phyloP scores from a whole-genome alignment of 305 asterid species.

The Withania somnifera region DNA sequence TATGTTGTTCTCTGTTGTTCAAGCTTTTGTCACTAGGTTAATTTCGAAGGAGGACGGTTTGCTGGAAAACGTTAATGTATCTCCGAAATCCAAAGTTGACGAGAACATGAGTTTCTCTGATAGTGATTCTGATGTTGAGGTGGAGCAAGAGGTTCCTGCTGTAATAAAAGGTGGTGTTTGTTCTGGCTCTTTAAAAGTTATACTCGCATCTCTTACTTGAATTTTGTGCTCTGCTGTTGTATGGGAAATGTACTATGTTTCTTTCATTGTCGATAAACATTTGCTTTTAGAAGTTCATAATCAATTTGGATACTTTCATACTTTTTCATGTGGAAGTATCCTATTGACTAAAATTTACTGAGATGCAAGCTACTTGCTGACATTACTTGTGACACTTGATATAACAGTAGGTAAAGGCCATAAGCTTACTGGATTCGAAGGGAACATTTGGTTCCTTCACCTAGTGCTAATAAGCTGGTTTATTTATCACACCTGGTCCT shows the following conservation, averaged over 20 bases:
- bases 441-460: neutral
- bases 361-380: neutral
- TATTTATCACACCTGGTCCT: neutral
- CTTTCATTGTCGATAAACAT: neutral
- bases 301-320: neutral
- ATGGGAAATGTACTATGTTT: neutral
- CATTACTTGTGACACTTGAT: neutral
- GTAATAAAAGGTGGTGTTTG: constrained; percentile 5
- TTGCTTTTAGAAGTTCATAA: neutral
- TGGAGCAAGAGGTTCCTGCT: constrained; percentile 26
- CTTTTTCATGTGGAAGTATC: neutral
- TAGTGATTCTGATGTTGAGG: constrained; percentile 32
- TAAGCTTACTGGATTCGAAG: neutral
- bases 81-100: constrained; percentile 55
- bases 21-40: constrained; percentile 66
- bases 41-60: constrained; percentile 22
- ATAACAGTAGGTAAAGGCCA: neutral
- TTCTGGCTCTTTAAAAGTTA: neutral
- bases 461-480: neutral
- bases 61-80: constrained; percentile 39
- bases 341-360: neutral
- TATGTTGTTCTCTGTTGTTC: constrained; percentile 6
- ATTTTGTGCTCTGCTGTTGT: neutral
- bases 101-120: constrained; percentile 33
- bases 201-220: neutral